Percentiles rank a stretch among this genome's conserved stretches.
These are phyloP conservation scores for Candida sonorensis DNA, from an alignment of 805 yeast species.

Conservation along the genomic window DNA sequence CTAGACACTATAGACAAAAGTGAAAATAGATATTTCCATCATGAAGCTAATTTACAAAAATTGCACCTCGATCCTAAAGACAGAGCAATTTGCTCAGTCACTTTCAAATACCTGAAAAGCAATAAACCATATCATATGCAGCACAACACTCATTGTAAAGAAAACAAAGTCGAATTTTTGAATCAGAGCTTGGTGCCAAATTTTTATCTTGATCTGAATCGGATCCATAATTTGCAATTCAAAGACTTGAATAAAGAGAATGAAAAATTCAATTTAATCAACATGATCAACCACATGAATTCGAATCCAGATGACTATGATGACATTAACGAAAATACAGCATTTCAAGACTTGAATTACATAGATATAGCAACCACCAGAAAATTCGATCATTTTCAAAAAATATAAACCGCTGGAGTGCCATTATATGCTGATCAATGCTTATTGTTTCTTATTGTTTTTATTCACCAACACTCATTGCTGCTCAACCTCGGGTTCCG, in stretches of 20 bases:
- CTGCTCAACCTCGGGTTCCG: not conserved
- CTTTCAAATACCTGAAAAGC: constrained; percentile 1
- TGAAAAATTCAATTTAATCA: constrained; percentile 7
- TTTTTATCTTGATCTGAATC: constrained; percentile 3
- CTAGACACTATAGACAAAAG: not conserved
- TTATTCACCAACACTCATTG: not conserved
- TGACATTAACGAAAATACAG: constrained; percentile 6
- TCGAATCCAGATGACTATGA: constrained; percentile 2
- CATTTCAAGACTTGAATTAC: constrained; percentile 15
- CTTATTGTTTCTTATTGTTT: not conserved
- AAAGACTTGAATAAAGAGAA: constrained; percentile 7
- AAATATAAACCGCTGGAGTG: not conserved
- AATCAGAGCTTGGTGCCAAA: constrained; percentile 1
- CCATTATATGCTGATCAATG: not conserved
- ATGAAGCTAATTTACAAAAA: constrained; percentile 2
- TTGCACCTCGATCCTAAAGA: constrained; percentile 1
- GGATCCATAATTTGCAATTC: constrained; percentile 2
- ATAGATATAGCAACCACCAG: constrained; percentile 14
- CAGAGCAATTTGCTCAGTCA: constrained; percentile 1
- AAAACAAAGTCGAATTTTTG: not conserved
- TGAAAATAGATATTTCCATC: not conserved
- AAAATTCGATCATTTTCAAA: constrained; percentile 5
- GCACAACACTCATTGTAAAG: not conserved
- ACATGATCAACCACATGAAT: constrained; percentile 6
- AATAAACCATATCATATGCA: not conserved